A percentile compares a stretch with the other conserved stretches of the same genome.
phyloP scores from a whole-genome alignment of 2,329 filamentous ascomycete genomes.

The Sporothrix curviconia region DNA sequence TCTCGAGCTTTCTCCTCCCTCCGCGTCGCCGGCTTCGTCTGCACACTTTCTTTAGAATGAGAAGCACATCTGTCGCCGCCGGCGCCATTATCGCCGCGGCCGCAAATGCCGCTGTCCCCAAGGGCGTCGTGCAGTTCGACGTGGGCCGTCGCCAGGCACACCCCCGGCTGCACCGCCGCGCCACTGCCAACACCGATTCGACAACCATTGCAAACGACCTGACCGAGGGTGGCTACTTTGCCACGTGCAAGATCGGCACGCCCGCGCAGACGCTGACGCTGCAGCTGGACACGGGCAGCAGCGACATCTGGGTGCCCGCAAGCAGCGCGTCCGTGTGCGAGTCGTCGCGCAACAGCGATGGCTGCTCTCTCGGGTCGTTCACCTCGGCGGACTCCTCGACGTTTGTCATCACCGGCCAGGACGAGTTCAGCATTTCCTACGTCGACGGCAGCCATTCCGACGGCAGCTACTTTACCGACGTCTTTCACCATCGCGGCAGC shows the following conservation, averaged over 20 bases:
- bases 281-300: constrained; percentile 59
- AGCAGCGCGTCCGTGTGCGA: constrained; percentile 35
- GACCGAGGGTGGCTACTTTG: constrained; percentile 47
- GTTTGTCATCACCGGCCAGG: constrained; percentile 36
- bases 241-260: constrained; percentile 50
- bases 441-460: constrained; percentile 51
- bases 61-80: constrained; percentile 17
- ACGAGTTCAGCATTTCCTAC: constrained; percentile 52
- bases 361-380: constrained; percentile 28
- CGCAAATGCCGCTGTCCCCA: constrained; percentile 16
- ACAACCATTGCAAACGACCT: constrained; percentile 40
- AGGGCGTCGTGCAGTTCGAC: constrained; percentile 41
- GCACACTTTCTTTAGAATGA: constrained; percentile 21
- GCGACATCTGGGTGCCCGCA: constrained; percentile 55
- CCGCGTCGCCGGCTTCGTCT: background rate
- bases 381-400: constrained; percentile 39
- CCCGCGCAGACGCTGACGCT: constrained; percentile 50
- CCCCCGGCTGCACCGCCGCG: constrained; percentile 32
- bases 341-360: constrained; percentile 14
- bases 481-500: constrained; percentile 47
- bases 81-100: constrained; percentile 22
- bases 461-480: constrained; percentile 55
- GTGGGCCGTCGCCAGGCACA: constrained; percentile 34
- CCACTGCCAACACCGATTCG: constrained; percentile 30
- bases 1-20: background rate